A percentile compares a stretch with the other conserved stretches of the same genome.
Conservation (phyloP, 2,329 filamentous ascomycete genomes). For the Penicillium oxalicum region DNA sequence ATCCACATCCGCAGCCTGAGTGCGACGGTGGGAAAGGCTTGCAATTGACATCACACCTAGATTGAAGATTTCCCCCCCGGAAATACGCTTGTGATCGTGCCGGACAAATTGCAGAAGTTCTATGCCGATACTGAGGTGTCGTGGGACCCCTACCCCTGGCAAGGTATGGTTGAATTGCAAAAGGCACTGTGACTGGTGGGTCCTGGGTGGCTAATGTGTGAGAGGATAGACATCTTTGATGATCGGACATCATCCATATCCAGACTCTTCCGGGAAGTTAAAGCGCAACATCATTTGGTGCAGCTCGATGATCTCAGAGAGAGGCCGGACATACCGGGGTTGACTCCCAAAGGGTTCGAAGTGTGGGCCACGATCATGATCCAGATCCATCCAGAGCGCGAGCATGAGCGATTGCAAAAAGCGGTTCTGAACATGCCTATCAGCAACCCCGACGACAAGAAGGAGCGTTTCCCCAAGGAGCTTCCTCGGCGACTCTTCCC, state of each 20-base stretch:
- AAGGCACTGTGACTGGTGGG: background rate
- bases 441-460: conserved; percentile 57
- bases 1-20: background rate
- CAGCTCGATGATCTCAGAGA: conserved; percentile 46
- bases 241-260: conserved; percentile 50
- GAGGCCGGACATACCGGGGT: conserved; percentile 55
- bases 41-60: conserved; percentile 32
- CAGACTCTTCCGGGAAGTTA: conserved; percentile 51
- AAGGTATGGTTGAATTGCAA: conserved; percentile 41
- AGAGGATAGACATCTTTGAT: conserved; percentile 48
- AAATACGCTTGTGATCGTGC: conserved; percentile 65
- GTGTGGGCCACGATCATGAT: conserved; percentile 69
- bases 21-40: background rate
- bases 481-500: conserved; percentile 70
- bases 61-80: conserved; percentile 64
- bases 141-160: conserved; percentile 63
- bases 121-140: conserved; percentile 62
- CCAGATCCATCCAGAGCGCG: conserved; percentile 67
- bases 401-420: conserved; percentile 63
- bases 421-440: conserved; percentile 68
- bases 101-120: conserved; percentile 67
- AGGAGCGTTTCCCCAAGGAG: conserved; percentile 72
- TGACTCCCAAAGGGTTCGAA: conserved; percentile 63
- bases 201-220: no score
- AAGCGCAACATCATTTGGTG: conserved; percentile 59